phyloP scores from a whole-genome alignment of 2,329 filamentous ascomycete species.

The Fusarium foetens region DNA sequence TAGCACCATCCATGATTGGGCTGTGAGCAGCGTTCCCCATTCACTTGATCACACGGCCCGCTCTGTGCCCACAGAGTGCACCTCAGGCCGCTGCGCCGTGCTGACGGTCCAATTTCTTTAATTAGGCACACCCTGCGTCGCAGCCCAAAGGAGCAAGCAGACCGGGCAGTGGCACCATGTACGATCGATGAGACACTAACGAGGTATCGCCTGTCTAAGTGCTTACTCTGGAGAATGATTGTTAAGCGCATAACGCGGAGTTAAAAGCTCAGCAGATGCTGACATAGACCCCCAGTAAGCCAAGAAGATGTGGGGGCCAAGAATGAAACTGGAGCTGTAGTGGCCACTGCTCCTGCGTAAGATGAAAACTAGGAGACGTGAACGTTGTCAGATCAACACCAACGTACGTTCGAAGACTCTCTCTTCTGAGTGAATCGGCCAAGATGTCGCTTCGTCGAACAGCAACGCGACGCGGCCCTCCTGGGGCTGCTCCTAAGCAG shows the following conservation, averaged over 20 bases:
- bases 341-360: neutral
- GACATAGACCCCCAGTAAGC: neutral
- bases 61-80: neutral
- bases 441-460: conserved; percentile 28
- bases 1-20: neutral
- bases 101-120: neutral
- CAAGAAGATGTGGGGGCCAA: conserved; percentile 15
- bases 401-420: neutral
- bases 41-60: neutral
- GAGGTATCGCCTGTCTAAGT: neutral
- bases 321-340: conserved; percentile 2
- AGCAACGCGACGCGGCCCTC: conserved; percentile 39
- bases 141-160: neutral
- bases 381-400: neutral
- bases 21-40: neutral
- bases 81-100: neutral
- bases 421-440: neutral
- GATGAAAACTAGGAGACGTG: neutral
- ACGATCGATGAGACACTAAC: neutral
- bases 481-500: conserved; percentile 21
- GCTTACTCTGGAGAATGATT: neutral
- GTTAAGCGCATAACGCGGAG: neutral
- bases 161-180: neutral
- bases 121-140: neutral
- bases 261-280: neutral